Evolutionary conservation across 2,329 filamentous ascomycete species (phyloP), one percentile per base, ranked within the genome.

Genomic region (Neodidymelliopsis sp.): DNA sequence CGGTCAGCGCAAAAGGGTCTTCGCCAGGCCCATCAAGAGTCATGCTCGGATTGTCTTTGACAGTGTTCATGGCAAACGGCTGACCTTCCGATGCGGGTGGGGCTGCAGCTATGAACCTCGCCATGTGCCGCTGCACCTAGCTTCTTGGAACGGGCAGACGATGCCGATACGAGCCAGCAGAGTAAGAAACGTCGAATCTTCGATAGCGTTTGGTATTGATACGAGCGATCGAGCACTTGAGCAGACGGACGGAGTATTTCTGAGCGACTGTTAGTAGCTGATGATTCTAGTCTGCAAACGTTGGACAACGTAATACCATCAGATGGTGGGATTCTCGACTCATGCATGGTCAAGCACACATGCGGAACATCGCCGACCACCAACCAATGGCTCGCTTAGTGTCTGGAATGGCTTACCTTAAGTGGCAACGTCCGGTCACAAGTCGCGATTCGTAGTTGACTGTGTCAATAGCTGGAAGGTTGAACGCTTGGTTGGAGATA

Each of bases 371-470:
- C n/a, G 49, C 35, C 31, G 46, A 40, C 46, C 34, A 38, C 44
- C 27, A 35, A 28, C 15, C 30, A 48, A 46, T 34, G 30, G 36
- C 42, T 59, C 49, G 51, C 52, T 60, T 63, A 57, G 12, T 18
- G n/a, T 37, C 24, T 29, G 44, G 37, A 15, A 19, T 12, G 58
- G 48, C 59, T 62, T 62, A 63, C 60, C 60, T 55, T 42, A 41
- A 52, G 29, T 24, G 52, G 49, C 24, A 54, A 40, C 6, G 42
- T 40, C 25, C 13, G 37, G 20, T 34, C 30, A 23, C n/a, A 27
- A 24, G 25, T 42, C 22, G 9, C 11, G 16, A 34, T 20, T 2
- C 18, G 18, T 24, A 13, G 9, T 18, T 11, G 25, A 8, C 8
- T 24, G n/a, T 30, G 13, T 8, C 4, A n/a, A 8, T 13, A 4